Evolutionary conservation across 1,284 basidiomycete genomes (phyloP).

Genomic region (Irpex lacteus): DNA sequence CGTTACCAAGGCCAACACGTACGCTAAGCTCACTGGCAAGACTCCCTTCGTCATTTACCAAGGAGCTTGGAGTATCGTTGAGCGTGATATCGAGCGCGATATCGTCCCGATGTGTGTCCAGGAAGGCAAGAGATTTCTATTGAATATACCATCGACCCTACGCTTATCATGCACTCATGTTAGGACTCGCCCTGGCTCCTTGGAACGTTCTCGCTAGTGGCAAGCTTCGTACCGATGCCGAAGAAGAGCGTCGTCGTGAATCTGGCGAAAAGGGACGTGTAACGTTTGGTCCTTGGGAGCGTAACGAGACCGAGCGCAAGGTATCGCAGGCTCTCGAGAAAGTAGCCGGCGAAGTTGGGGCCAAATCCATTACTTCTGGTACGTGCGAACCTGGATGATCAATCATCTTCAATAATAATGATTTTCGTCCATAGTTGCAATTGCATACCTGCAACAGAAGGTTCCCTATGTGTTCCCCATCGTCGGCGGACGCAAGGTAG

Average conservation of each 20-base stretch:
- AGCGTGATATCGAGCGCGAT: slow-evolving; percentile 56
- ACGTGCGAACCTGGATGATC: neutral
- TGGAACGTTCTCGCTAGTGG: slow-evolving; percentile 33
- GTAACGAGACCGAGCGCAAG: slow-evolving; percentile 6
- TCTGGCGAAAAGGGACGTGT: slow-evolving; percentile 4
- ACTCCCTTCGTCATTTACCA: slow-evolving; percentile 54
- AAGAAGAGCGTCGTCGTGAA: slow-evolving; percentile 19
- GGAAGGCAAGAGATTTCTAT: neutral
- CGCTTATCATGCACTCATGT: neutral
- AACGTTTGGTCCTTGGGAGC: slow-evolving; percentile 3
- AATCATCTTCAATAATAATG: too few relatives aligned
- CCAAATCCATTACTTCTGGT: slow-evolving; percentile 8
- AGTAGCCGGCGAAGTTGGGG: slow-evolving; percentile 6
- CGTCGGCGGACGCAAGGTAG: slow-evolving; percentile 25
- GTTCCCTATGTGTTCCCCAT: slow-evolving; percentile 23
- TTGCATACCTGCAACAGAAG: slow-evolving; percentile 26
- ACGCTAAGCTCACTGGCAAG: slow-evolving; percentile 37
- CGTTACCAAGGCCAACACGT: slow-evolving; percentile 26
- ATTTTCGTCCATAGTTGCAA: slow-evolving; percentile 15
- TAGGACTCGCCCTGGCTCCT: slow-evolving; percentile 23
- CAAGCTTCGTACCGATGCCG: slow-evolving; percentile 29
- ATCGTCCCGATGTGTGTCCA: slow-evolving; percentile 50
- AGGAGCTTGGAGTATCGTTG: slow-evolving; percentile 47
- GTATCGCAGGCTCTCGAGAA: slow-evolving; percentile 5
- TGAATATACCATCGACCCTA: too few relatives aligned